Evolutionary conservation across 1,284 basidiomycete genomes (phyloP), one percentile per base, ranked within the genome.

Genomic region (Pyrrhoderma noxium): DNA sequence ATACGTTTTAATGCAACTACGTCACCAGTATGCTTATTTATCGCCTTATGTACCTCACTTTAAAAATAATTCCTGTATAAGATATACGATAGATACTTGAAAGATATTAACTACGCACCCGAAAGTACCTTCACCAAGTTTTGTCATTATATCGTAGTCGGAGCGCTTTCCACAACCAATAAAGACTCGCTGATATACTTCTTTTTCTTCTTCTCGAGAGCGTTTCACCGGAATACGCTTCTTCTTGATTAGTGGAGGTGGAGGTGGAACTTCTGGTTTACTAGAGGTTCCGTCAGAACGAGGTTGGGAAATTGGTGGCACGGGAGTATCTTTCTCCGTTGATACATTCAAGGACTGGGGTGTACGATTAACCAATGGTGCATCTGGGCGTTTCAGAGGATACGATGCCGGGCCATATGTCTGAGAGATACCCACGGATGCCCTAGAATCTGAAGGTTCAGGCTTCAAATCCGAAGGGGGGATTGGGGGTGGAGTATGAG

Each of bases 81-180:
- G 21, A 9, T n/a, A 9, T 36, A 19, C 13, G 41, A 53, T 5
- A 40, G 11, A 23, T 3, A n/a, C 9, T 14, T 49, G 25, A 22
- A 27, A 8, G 35, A 52, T 35, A 36, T 39, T 31, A n/a, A 52
- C 34, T 13, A 74, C 81, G 45, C 62, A 89, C 89, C 93, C 93
- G 65, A 96, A 97, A 8, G 94, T 97, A 7, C 93, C 93, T 66
- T 96, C 93, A 39, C 93, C 93, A 22, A 97, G 71, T 67, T 95
- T 95, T 8, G 82, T 85, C 31, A 85, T 83, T 9, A 85, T 72
- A 51, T 85, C 80, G 64, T 95, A 96, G 56, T 89, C 85, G n/a
- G 70, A 69, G 56, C 93, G 77, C 43, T 71, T 69, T 2, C 90
- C 88, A 59, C 86, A 89, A 0, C 93, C 93, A 16, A 74, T 67